Evolutionary conservation across 306 rosid genomes (phyloP), one percentile per base, ranked within the genome.

Genomic region (Cucumis cinereus): DNA sequence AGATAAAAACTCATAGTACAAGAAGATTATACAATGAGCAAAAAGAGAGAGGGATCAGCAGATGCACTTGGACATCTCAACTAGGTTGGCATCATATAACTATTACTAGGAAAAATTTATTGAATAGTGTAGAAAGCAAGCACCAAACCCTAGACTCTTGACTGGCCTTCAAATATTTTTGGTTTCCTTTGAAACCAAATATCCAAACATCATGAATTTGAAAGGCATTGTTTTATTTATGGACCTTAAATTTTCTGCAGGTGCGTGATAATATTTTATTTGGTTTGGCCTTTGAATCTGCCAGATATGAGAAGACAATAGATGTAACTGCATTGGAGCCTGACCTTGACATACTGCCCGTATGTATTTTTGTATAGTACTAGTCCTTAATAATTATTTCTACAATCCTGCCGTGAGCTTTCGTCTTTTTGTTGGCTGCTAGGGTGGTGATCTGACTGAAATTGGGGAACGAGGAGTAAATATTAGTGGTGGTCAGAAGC

Each of bases 401-500:
- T n/a, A 9, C 8, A 54, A 38, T 47, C 20, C 54, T 8, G 55
- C 50, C 17, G 69, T 53, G 75, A 38, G 62, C 36, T 54, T 67
- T 45, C 40, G 72, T 36, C n/a, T 52, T 61, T 45, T 71, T 40
- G 84, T 49, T 83, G 53, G 49, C 64, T 20, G 47, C 50, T 78
- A 86, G 90, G 90, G 88, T 69, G 87, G 81, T 66, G 98, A 93
- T 84, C 84, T 88, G 77, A 93, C 97, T 0, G 98, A 93, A 85
- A 91, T 93, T 60, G 97, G 98, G 23, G 98, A 93, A 87, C 86
- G 98, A 79, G 98, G 98, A 56, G 88, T 93, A 58, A 93, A 93
- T 75, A 89, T 93, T 55, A 93, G 98, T 82, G 98, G 98, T 58
- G 98, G 98, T 50, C 97, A 93, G 78, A 93, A 91, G 88, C 97